Conservation (phyloP, 495 filamentous ascomycete species). For the Schizothecium vesticola region DNA sequence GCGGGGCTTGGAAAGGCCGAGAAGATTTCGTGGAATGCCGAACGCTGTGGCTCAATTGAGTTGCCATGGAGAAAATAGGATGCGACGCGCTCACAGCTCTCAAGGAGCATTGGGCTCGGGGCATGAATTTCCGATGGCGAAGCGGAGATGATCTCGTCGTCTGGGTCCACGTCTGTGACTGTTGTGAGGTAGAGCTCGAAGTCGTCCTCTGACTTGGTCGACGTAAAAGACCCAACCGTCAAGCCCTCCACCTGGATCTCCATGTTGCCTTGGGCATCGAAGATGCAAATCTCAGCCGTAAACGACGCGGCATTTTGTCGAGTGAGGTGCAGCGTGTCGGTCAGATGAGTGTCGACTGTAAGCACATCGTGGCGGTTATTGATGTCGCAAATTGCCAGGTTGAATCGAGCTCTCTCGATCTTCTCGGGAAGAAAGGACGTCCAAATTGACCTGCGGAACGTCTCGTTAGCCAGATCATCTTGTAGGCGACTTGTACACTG, state of each 20-base stretch:
- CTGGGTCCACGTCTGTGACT: constrained; percentile 35
- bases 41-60: background rate
- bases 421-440: constrained; percentile 38
- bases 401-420: constrained; percentile 36
- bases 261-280: constrained; percentile 26
- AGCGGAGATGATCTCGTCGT: constrained; percentile 30
- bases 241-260: constrained; percentile 40
- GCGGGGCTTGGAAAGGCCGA: background rate
- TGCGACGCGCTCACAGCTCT: constrained; percentile 36
- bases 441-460: constrained; percentile 31
- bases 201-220: constrained; percentile 38
- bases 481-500: background rate
- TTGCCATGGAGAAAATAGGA: constrained; percentile 22
- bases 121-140: background rate
- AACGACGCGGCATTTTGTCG: constrained; percentile 27
- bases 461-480: background rate
- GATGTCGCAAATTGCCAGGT: constrained; percentile 29
- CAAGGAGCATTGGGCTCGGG: constrained; percentile 22
- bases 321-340: constrained; percentile 18
- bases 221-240: constrained; percentile 31
- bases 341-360: constrained; percentile 34
- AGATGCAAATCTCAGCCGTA: constrained; percentile 36
- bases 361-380: constrained; percentile 19
- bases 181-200: constrained; percentile 42
- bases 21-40: background rate